phyloP scores from a whole-genome alignment of 2,329 filamentous ascomycete genomes.

The Byssothecium circinans region DNA sequence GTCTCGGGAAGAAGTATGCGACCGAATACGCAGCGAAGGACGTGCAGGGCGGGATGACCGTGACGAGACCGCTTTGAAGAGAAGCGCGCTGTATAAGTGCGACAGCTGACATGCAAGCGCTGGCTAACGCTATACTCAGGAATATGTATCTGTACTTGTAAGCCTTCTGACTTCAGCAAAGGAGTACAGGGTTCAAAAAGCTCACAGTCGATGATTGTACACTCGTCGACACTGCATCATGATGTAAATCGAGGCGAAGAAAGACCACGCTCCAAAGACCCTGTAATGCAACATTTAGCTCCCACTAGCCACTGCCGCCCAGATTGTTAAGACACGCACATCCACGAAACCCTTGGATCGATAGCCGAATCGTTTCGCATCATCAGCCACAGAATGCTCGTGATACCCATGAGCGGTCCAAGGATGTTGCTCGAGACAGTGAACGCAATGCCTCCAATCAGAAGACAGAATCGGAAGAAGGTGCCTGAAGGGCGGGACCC shows the following conservation, averaged over 20 bases:
- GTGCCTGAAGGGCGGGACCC: neutral
- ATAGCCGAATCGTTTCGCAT: constrained; percentile 22
- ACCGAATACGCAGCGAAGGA: constrained; percentile 19
- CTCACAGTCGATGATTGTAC: constrained; percentile 14
- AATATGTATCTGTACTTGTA: constrained; percentile 14
- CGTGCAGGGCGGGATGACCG: constrained; percentile 15
- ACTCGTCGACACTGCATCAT: constrained; percentile 14
- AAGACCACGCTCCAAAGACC: constrained; percentile 18
- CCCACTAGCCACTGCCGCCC: neutral
- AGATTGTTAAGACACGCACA: constrained; percentile 8
- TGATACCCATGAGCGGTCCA: constrained; percentile 19
- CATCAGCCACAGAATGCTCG: constrained; percentile 20
- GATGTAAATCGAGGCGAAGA: constrained; percentile 13
- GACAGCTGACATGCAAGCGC: constrained; percentile 11
- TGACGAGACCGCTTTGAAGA: constrained; percentile 15
- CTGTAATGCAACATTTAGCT: constrained; percentile 2
- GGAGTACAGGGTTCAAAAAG: neutral
- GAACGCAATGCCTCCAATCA: constrained; percentile 3
- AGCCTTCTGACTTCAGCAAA: neutral
- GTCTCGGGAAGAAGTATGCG: constrained; percentile 14
- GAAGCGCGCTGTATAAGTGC: constrained; percentile 14
- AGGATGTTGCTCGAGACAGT: constrained; percentile 6
- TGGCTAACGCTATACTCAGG: constrained; percentile 6
- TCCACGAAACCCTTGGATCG: constrained; percentile 15
- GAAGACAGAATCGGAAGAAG: constrained; percentile 1